phyloP scores from a whole-genome alignment of 805 yeast species.

The Metschnikowia shivogae region DNA sequence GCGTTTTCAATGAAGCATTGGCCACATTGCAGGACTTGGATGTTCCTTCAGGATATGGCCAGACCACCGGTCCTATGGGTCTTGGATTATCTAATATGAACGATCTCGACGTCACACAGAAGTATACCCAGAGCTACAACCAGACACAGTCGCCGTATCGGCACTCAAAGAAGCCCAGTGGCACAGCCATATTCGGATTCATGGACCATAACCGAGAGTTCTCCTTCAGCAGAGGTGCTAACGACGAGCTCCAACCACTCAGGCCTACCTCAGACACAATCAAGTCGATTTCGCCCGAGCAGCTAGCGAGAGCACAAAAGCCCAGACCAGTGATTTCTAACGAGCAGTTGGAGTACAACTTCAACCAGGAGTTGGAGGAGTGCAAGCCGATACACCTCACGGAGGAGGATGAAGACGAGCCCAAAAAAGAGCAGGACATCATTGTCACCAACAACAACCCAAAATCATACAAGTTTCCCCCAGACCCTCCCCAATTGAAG shows the following conservation, averaged over 20 bases:
- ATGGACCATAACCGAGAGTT: constrained; percentile 59
- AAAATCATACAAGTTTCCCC: constrained; percentile 55
- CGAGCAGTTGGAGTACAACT: constrained; percentile 18
- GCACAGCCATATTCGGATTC: constrained; percentile 78
- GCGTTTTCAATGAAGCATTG: constrained; percentile 53
- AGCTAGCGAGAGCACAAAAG: constrained; percentile 9
- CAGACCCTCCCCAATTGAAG: constrained; percentile 15
- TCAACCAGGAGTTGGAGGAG: constrained; percentile 17
- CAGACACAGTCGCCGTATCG: constrained; percentile 15
- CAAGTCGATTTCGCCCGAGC: constrained; percentile 29
- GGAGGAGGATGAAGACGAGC: constrained; percentile 26
- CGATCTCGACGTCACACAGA: not conserved
- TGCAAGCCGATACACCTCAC: constrained; percentile 22
- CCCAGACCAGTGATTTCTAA: constrained; percentile 7
- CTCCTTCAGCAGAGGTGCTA: constrained; percentile 49
- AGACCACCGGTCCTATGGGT: constrained; percentile 8
- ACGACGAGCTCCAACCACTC: constrained; percentile 19
- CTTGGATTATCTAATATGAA: not conserved
- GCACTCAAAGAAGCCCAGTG: constrained; percentile 65
- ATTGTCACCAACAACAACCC: constrained; percentile 46
- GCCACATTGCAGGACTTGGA: constrained; percentile 57
- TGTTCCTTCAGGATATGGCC: constrained; percentile 47
- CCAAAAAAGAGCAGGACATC: constrained; percentile 33
- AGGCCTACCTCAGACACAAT: constrained; percentile 16
- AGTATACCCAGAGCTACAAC: constrained; percentile 10